Evolutionary conservation across 2,329 filamentous ascomycete genomes (phyloP), one percentile per base, ranked within the genome.

Genomic region (Penicillium sp.): DNA sequence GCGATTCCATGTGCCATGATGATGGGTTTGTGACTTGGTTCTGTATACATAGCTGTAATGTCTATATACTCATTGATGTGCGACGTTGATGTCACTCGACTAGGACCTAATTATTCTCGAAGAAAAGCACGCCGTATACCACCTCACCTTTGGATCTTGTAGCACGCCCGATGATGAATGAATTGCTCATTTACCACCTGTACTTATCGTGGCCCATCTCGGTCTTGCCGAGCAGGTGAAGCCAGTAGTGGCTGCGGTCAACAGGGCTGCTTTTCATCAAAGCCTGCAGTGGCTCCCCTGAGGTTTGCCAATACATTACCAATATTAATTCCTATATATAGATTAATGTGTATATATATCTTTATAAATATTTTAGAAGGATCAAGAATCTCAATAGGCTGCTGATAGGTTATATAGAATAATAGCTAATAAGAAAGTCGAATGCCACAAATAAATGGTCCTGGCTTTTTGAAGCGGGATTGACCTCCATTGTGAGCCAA

Each of bases 51-150:
- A 47, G 36, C 31, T 35, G 9, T 37, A 43, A 45, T 41, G 14
- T 37, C 26, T 41, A 48, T 43, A 45, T 26, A 47, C 14, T n/a
- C 31, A 42, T 18, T 51, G 43, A 51, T 45, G 32, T 33, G 15
- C 40, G 32, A 29, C 21, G 16, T 33, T n/a, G 17, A 37, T 29
- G 30, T 18, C 25, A 13, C 34, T n/a, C n/a, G n/a, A n/a, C n/a
- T n/a, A n/a, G n/a, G n/a, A n/a, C n/a, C n/a, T n/a, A n/a, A 23
- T 23, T 35, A 25, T 60, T 58, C 18, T 56, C 53, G 35, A 58
- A 29, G 23, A 50, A 60, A 36, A 55, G 59, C 18, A 56, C 54
- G 45, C 59, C 54, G 30, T 59, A 59, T 2, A 53, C 54, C 5
- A 58, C 54, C 32, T 59, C 53, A 1, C 53, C 53, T 27, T 56